Conservation (phyloP, 1,284 basidiomycete genomes). For the Malassezia slooffiae region DNA sequence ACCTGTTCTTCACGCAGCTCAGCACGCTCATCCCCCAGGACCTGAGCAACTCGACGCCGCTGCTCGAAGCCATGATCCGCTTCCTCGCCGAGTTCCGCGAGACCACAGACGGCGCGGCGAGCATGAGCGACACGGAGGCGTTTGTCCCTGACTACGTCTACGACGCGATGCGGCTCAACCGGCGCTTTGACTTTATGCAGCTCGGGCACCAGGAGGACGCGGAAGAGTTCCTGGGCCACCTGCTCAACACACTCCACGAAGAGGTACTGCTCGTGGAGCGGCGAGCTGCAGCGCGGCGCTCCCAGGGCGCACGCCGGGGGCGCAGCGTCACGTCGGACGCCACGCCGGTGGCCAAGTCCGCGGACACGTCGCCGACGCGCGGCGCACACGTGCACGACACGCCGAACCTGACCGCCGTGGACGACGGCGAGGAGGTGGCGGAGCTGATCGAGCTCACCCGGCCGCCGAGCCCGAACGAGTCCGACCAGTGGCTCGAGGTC, state of each 20-base stretch:
- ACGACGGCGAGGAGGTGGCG: slow-evolving; percentile 50
- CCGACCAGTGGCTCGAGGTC: slow-evolving; percentile 72
- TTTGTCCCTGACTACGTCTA: slow-evolving; percentile 85
- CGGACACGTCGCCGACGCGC: too few species aligned
- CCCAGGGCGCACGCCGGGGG: background rate
- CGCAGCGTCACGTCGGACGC: background rate
- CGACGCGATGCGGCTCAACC: slow-evolving; percentile 88
- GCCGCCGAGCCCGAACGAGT: slow-evolving; percentile 32
- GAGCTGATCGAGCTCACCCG: slow-evolving; percentile 49
- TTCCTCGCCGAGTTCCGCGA: slow-evolving; percentile 23
- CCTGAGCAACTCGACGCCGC: slow-evolving; percentile 55
- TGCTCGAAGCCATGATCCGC: slow-evolving; percentile 61
- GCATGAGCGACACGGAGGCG: slow-evolving; percentile 47
- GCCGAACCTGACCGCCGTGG: too few species aligned
- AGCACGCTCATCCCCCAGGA: slow-evolving; percentile 52
- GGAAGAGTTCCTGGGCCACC: slow-evolving; percentile 96
- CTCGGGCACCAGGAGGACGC: slow-evolving; percentile 94
- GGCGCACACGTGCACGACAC: too few species aligned
- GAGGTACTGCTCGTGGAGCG: slow-evolving; percentile 56
- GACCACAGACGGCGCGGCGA: slow-evolving; percentile 15
- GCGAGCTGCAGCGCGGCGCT: slow-evolving; percentile 1
- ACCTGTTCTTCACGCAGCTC: slow-evolving; percentile 64
- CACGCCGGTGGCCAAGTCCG: background rate
- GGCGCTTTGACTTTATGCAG: slow-evolving; percentile 84
- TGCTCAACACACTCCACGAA: slow-evolving; percentile 87